These are phyloP conservation scores for Tieghemiomyces parasiticus DNA, from an alignment of 192 early-diverging fungal species.

Conservation along the genomic window DNA sequence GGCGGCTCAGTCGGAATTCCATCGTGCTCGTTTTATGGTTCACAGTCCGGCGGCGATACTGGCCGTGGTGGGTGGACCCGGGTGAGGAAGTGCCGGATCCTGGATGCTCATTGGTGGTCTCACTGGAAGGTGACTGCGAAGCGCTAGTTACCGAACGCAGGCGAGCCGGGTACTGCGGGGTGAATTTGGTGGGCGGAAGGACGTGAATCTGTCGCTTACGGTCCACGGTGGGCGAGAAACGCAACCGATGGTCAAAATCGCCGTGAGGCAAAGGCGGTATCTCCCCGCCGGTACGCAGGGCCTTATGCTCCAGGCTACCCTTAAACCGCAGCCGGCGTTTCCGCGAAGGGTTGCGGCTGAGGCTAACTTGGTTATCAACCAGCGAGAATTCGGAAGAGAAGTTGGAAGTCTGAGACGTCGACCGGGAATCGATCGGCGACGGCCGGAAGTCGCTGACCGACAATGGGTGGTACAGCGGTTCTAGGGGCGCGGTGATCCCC, in stretches of 20 bases:
- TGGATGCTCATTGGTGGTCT: background rate
- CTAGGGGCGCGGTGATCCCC: too few species aligned
- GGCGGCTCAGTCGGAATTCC: background rate
- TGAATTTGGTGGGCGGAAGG: background rate
- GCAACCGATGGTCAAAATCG: slow-evolving; percentile 6
- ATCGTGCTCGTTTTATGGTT: background rate
- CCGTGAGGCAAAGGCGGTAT: too few species aligned
- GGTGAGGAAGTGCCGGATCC: background rate
- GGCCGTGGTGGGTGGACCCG: too few species aligned
- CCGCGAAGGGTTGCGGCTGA: background rate
- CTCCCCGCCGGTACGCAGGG: background rate
- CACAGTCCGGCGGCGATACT: too few species aligned
- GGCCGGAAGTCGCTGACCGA: too few species aligned
- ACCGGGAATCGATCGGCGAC: too few species aligned
- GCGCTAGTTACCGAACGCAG: background rate
- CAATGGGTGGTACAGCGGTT: too few species aligned
- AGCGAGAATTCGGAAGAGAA: too few species aligned
- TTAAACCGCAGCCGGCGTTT: background rate
- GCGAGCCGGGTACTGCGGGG: background rate
- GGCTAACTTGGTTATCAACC: too few species aligned
- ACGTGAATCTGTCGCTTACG: slow-evolving; percentile 4
- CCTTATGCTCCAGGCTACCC: background rate
- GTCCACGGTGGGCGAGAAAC: background rate
- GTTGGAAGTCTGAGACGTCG: too few species aligned
- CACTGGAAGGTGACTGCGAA: background rate